Evolutionary conservation across 306 rosid genomes (phyloP), one percentile per base, ranked within the genome.

Genomic region (Heteromeles arbutifolia): DNA sequence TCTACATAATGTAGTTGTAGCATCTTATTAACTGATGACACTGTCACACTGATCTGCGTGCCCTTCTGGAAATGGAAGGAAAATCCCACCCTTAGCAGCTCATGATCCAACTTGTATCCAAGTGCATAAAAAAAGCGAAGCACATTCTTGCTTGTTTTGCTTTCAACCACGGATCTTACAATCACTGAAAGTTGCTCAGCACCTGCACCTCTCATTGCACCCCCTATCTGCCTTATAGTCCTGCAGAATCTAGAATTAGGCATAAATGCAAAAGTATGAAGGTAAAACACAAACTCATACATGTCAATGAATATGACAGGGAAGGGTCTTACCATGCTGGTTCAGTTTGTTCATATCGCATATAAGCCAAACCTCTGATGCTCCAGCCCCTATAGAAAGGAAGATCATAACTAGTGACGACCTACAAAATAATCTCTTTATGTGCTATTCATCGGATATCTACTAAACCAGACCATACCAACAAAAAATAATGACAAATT

Each of bases 181-280:
- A 95, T 84, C 83, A 89, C 97, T 9, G 99, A 89, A 58, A 95
- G 84, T 86, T 95, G 97, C 45, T 92, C 99, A 15, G 97, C 97
- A 72, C 99, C 99, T 41, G 97, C 91, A 82, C 99, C 97, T 84
- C 99, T 89, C 90, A 90, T 92, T 76, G 97, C 88, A 69, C 97
- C 97, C 52, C 99, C 97, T 52, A 95, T 65, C 74, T 92, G 95
- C 82, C 85, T 90, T 74, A 92, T 96, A 5, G 89, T 92, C 97
- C 97, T 89, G 81, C 78, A 75, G 52, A 71, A 56, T 24, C 77
- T 13, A 79, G 43, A 44, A 44, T 70, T 67, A 11, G 13, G 25
- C 12, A 22, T 74, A n/a, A 24, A 44, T 6, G 37, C 11, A 43
- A 69, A 28, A 66, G 11, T 39, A 73, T 65, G 68, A 37, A 54